phyloP scores from a whole-genome alignment of 208 protist species.

The Crithidia acanthocephali region DNA sequence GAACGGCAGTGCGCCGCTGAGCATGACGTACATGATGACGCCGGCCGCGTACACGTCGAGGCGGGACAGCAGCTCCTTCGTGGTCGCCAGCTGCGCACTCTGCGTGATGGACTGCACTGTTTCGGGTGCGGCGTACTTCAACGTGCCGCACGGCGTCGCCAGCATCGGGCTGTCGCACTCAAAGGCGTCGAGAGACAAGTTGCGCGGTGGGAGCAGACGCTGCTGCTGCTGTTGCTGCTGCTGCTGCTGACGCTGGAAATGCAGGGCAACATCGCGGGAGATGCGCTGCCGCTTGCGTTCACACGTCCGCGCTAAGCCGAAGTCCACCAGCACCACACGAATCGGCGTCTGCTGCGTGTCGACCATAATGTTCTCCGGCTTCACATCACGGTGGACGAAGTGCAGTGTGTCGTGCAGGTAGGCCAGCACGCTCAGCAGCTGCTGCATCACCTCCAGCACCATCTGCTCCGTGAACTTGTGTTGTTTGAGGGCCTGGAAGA shows the following conservation, averaged over 20 bases:
- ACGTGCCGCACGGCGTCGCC: conserved; percentile 84
- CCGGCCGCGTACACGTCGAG: conserved; percentile 82
- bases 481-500: conserved; percentile 70
- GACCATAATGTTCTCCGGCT: conserved; percentile 89
- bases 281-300: conserved; percentile 25
- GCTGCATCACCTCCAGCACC: conserved; percentile 64
- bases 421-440: conserved; percentile 73
- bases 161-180: conserved; percentile 80
- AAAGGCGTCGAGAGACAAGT: conserved; percentile 38
- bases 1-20: conserved; percentile 80
- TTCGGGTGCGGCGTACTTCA: conserved; percentile 87
- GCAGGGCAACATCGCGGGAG: conserved; percentile 18
- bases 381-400: conserved; percentile 90
- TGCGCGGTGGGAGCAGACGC: conserved; percentile 10
- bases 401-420: conserved; percentile 81
- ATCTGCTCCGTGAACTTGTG: conserved; percentile 64
- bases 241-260: conserved; percentile 7
- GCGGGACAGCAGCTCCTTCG: conserved; percentile 58
- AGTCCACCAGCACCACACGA: conserved; percentile 83
- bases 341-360: conserved; percentile 33
- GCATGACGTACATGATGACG: conserved; percentile 86
- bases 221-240: conserved; percentile 14
- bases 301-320: conserved; percentile 68
- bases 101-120: conserved; percentile 75
- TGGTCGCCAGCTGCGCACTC: conserved; percentile 64